Conservation (phyloP, 192 early-diverging fungal genomes). For the Coemansia sp. region DNA sequence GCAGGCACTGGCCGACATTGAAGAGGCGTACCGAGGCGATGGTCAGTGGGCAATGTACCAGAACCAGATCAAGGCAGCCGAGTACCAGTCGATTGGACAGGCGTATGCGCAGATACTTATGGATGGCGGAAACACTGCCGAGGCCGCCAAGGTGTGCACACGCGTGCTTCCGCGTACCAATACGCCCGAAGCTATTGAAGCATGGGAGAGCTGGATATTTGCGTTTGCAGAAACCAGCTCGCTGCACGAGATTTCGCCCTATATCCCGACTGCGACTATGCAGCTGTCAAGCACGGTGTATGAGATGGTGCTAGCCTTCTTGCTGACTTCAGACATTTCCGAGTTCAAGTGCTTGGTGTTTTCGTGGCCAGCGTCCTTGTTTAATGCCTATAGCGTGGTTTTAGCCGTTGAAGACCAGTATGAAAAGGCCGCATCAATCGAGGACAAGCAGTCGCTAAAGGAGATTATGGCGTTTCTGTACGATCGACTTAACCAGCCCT, state of each 20-base stretch:
- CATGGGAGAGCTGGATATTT: slow-evolving; percentile 92
- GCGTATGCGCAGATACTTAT: slow-evolving; percentile 78
- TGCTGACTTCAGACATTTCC: slow-evolving; percentile 40
- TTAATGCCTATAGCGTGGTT: slow-evolving; percentile 72
- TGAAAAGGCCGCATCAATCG: slow-evolving; percentile 13
- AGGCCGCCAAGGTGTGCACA: slow-evolving; percentile 71
- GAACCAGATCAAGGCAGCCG: slow-evolving; percentile 55
- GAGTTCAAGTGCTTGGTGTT: slow-evolving; percentile 64
- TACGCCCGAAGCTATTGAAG: slow-evolving; percentile 14
- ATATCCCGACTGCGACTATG: slow-evolving; percentile 76
- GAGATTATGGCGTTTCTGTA: slow-evolving; percentile 76
- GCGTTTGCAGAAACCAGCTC: slow-evolving; percentile 79
- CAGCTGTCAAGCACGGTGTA: slow-evolving; percentile 78
- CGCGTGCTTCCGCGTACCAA: slow-evolving; percentile 66
- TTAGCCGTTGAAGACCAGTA: slow-evolving; percentile 72
- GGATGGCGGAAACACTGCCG: slow-evolving; percentile 63
- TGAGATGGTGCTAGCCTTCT: slow-evolving; percentile 76
- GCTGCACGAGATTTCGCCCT: slow-evolving; percentile 69
- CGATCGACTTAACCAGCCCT: slow-evolving; percentile 68
- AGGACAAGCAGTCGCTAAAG: slow-evolving; percentile 61
- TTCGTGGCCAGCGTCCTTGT: slow-evolving; percentile 78
- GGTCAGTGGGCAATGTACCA: slow-evolving; percentile 53
- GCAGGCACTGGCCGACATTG: slow-evolving; percentile 71
- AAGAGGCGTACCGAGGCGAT: slow-evolving; percentile 58
- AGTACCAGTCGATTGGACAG: slow-evolving; percentile 77